A percentile compares a stretch with the other conserved stretches of the same genome.
phyloP scores from a whole-genome alignment of 805 yeast species.

The Metschnikowia henanensis region DNA sequence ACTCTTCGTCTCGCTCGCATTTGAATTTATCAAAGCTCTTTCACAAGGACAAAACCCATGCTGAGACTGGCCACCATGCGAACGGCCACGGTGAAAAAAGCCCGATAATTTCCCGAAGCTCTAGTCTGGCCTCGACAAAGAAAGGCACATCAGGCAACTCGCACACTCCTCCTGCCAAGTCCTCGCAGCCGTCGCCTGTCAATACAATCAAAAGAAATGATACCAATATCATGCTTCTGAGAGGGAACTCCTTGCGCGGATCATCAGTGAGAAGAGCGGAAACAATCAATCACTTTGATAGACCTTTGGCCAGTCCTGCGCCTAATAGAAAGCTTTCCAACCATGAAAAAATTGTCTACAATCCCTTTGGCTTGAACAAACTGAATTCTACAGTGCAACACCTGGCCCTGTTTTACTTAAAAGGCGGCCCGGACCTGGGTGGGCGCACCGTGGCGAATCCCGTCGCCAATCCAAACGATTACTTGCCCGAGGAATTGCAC shows the following conservation, averaged over 20 bases:
- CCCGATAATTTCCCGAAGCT: conserved; percentile 4
- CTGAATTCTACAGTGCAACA: conserved; percentile 23
- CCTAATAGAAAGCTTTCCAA: conserved; percentile 12
- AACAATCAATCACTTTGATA: conserved; percentile 38
- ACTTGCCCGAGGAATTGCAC: conserved; percentile 52
- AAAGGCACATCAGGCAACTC: background rate
- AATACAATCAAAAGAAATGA: conserved; percentile 15
- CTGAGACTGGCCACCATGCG: conserved; percentile 1
- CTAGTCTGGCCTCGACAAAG: conserved; percentile 2
- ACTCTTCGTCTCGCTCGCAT: conserved; percentile 15
- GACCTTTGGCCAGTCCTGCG: conserved; percentile 10
- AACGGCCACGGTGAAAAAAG: conserved; percentile 1
- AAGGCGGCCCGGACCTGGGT: conserved; percentile 39
- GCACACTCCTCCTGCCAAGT: conserved; percentile 6
- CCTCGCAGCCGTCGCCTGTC: conserved; percentile 8
- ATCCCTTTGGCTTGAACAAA: conserved; percentile 61
- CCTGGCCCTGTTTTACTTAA: conserved; percentile 24
- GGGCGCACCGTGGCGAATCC: conserved; percentile 58
- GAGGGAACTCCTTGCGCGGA: conserved; percentile 15
- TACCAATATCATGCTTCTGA: conserved; percentile 9
- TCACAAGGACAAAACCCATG: conserved; percentile 20
- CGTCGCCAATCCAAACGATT: conserved; percentile 64
- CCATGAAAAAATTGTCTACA: conserved; percentile 52
- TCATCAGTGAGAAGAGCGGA: conserved; percentile 25
- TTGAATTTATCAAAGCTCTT: conserved; percentile 22